Evolutionary conservation across 805 yeast species (phyloP), one percentile per base, ranked within the genome.

Genomic region (Danielia reshetovae): DNA sequence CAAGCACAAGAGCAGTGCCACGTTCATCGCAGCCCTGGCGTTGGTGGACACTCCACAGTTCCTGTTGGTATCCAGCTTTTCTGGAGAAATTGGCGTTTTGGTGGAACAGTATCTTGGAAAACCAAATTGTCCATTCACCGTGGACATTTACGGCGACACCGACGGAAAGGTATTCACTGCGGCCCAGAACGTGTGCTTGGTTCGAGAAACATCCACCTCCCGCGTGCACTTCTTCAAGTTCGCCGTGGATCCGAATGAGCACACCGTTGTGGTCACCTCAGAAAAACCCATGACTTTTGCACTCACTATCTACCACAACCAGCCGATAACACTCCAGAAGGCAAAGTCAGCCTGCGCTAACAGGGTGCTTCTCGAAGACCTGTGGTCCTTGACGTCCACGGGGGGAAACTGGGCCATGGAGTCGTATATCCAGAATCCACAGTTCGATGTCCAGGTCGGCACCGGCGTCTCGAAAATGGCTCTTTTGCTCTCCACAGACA

Each of bases 331-430:
- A 1, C 29, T 71, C 1, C 8, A 12, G 8, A 68, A 59, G 38
- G 67, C 79, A 2, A 40, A 36, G 7, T 45, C 46, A n/a, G 40
- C 42, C 18, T 54, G 51, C 31, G 33, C 52, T 4, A 32, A 47
- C 16, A 29, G 38, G 1, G 35, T 45, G 2, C 48, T 59, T 2
- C 38, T 55, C 2, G 34, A 50, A 1, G 80, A 68, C 13, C 48
- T 49, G 17, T 81, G 85, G 85, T 54, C 54, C 8, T 45, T 55
- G 1, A 53, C 51, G 3, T 54, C 52, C 11, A 54, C 69, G 29
- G 85, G 85, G 2, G 86, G 87, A 0, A 73, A 66, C 45, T 74
- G 78, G 75, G 39, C 70, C 0, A 38, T 59, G 16, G 59, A 70
- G 5, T 54, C 70, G 0, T 81, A 66, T 44, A 48, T 72, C 14